Evolutionary conservation across 2,329 filamentous ascomycete species (phyloP).

Genomic region (Pyrenophora tritici-repentis): DNA sequence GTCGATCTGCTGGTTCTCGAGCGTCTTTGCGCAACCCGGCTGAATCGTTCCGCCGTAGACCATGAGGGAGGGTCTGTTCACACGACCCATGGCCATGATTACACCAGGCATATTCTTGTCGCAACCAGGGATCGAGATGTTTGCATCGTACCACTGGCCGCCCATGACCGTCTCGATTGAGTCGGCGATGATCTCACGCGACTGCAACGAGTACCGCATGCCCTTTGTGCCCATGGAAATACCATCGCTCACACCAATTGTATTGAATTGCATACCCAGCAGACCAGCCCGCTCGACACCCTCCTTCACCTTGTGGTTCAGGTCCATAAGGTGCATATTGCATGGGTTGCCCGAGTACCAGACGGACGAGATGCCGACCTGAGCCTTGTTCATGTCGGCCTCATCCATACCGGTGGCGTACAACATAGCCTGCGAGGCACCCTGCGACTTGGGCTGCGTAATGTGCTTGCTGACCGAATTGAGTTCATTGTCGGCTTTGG

Average conservation of each 20-base stretch:
- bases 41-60: slow-evolving; percentile 95
- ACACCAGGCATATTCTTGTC: slow-evolving; percentile 95
- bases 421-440: slow-evolving; percentile 97
- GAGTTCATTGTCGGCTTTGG: slow-evolving; percentile 44
- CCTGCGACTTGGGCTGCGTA: slow-evolving; percentile 97
- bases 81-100: slow-evolving; percentile 81
- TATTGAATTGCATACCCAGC: slow-evolving; percentile 97
- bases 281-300: slow-evolving; percentile 77
- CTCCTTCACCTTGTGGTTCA: slow-evolving; percentile 78
- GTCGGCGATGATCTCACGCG: slow-evolving; percentile 94
- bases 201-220: slow-evolving; percentile 95
- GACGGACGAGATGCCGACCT: slow-evolving; percentile 96
- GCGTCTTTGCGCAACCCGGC: slow-evolving; percentile 81
- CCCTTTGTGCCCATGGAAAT: slow-evolving; percentile 98
- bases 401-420: slow-evolving; percentile 91
- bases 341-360: slow-evolving; percentile 99
- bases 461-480: slow-evolving; percentile 85
- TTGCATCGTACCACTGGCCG: slow-evolving; percentile 97
- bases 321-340: slow-evolving; percentile 97
- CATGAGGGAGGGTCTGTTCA: slow-evolving; percentile 95
- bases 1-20: slow-evolving; percentile 74
- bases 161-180: slow-evolving; percentile 99
- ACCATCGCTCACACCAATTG: slow-evolving; percentile 93
- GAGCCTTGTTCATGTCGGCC: slow-evolving; percentile 90
- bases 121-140: slow-evolving; percentile 94